A percentile compares a stretch with the other conserved stretches of the same genome.
These are phyloP conservation scores for Cymbopogon flexuosus DNA, from an alignment of 202 grass and related monocot genomes.

Conservation along the genomic window DNA sequence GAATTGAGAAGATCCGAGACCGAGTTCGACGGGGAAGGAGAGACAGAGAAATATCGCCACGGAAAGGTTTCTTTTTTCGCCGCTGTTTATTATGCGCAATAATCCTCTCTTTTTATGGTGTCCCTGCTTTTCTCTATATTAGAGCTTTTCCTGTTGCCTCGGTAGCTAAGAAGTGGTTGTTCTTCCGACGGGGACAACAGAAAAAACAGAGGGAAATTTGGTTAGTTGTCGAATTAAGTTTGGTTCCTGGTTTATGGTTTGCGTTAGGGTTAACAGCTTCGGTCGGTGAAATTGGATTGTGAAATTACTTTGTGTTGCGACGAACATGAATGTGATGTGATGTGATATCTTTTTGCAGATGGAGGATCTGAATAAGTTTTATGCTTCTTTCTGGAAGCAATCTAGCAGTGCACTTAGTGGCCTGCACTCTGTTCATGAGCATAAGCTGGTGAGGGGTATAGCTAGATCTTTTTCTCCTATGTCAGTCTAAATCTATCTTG, in stretches of 20 bases:
- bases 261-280: neutral
- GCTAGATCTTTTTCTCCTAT: neutral
- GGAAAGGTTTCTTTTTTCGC: neutral
- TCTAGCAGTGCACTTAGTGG: neutral
- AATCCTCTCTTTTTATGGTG: neutral
- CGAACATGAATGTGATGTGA: slow-evolving; percentile 5
- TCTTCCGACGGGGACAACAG: neutral
- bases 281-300: neutral
- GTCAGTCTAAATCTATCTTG: neutral
- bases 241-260: neutral
- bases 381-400: slow-evolving; percentile 24
- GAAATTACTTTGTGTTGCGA: neutral
- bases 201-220: neutral
- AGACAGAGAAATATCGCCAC: neutral
- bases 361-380: neutral
- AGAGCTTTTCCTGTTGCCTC: neutral
- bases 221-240: neutral
- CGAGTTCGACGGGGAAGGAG: neutral
- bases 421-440: neutral
- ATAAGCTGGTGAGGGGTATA: slow-evolving; percentile 8
- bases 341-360: neutral
- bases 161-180: neutral
- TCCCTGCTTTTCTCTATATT: neutral
- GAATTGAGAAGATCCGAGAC: slow-evolving; percentile 18
- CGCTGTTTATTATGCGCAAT: neutral